Base-by-base conservation (phyloP, 495 filamentous ascomycete species). In the Penicillium angulare region DNA sequence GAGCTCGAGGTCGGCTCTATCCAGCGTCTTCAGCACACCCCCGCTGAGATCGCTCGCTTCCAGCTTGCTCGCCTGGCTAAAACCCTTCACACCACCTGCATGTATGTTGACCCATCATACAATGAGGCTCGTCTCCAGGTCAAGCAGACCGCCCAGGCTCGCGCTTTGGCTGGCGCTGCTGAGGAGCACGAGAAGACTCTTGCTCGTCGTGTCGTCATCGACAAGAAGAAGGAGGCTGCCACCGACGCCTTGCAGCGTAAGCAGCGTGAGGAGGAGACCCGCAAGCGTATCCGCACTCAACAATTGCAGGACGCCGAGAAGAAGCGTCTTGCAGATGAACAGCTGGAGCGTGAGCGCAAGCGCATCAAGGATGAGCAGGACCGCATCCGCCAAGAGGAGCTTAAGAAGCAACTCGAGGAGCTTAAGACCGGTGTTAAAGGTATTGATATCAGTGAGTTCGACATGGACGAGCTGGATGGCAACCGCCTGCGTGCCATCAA, bases 11-110 rank as follows among this genome's bases (percentile, higher is more conserved):
- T 80, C 32, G 84, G 86, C 65, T 86, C 90, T 35, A 88, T 97
- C 16, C 93, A 98, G 71, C 87, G 92, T 49, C 83, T 98, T 48
- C 93, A 98, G 75, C 92, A 90, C 74, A 98, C 93, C 2, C 93
- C 93, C 26, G 92, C 93, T 8, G 95, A 98, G 72, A 98, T 98
- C 67, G 91, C 97, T 53, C 89, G 93, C 53, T 87, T 92, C 33
- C 93, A 97, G 73, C 81, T 98, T 39, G 87, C 87, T 53, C 90
- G 93, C 42, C 79, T 98, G 27, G 87, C 93, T 29, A 96, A 92
- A 73, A 86, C 89, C 12, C 81, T 97, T 6, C 96, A 89, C 72
- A 78, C 93, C 33, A 92, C 95, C 27, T 96, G 89, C 73, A 88
- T 90, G 78, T 93, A 97, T 61, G 90, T 97, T 53, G 95, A 98